These are phyloP conservation scores for Ceratocystis lukuohia DNA, from an alignment of 2,329 filamentous ascomycete genomes.

Conservation along the genomic window DNA sequence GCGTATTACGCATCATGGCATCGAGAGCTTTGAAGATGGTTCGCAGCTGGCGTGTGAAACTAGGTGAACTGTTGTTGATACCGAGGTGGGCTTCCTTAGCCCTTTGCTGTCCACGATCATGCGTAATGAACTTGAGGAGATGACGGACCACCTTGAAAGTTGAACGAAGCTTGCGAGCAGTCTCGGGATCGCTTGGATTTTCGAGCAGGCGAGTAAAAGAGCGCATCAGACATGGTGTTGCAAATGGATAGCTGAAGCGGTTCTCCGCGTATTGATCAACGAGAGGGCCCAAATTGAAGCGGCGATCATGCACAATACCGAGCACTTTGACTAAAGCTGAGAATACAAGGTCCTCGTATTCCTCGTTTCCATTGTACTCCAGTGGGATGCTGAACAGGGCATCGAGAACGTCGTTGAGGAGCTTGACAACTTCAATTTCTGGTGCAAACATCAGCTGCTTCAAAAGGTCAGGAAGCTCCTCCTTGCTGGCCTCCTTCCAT, in stretches of 20 bases:
- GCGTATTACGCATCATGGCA: conserved; percentile 73
- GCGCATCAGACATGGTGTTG: conserved; percentile 72
- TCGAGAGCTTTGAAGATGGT: conserved; percentile 84
- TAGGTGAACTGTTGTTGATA: conserved; percentile 57
- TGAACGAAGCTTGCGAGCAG: conserved; percentile 69
- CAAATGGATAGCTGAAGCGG: conserved; percentile 85
- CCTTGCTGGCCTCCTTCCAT: conserved; percentile 65
- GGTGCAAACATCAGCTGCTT: conserved; percentile 83
- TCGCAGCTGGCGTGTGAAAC: conserved; percentile 70
- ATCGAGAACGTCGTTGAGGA: conserved; percentile 78
- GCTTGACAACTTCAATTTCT: conserved; percentile 94
- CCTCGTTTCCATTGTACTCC: conserved; percentile 79
- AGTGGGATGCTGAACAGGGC: conserved; percentile 83
- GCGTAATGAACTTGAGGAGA: conserved; percentile 87
- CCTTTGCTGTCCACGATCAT: conserved; percentile 72
- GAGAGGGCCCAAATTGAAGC: conserved; percentile 80
- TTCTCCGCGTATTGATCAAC: conserved; percentile 84
- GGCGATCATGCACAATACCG: conserved; percentile 83
- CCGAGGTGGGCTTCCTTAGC: conserved; percentile 80
- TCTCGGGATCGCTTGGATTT: conserved; percentile 70
- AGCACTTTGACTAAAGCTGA: conserved; percentile 78
- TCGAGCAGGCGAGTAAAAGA: conserved; percentile 75
- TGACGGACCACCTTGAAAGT: conserved; percentile 92
- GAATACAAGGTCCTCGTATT: conserved; percentile 87
- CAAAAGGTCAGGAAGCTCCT: conserved; percentile 59